A percentile compares a stretch with the other conserved stretches of the same genome.
phyloP scores from a whole-genome alignment of 2,329 filamentous ascomycete species.

The Paraphoma sp. region DNA sequence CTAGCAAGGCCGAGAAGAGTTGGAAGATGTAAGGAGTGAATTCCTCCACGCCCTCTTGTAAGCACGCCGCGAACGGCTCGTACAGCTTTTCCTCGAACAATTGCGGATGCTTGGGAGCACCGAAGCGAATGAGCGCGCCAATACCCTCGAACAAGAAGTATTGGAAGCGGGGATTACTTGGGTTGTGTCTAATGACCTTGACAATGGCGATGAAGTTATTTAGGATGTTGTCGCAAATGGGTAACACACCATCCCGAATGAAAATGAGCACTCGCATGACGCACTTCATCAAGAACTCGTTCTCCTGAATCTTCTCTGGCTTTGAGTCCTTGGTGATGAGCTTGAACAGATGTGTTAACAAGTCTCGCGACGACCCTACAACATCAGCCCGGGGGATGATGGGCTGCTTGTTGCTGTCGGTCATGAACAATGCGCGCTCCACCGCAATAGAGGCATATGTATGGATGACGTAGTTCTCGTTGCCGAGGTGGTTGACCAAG shows the following conservation, averaged over 20 bases:
- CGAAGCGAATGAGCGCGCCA: conserved; percentile 84
- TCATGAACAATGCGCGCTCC: conserved; percentile 88
- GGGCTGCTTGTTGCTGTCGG: conserved; percentile 75
- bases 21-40: conserved; percentile 98
- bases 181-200: conserved; percentile 89
- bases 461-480: conserved; percentile 93
- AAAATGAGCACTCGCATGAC: conserved; percentile 98
- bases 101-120: conserved; percentile 70
- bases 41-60: conserved; percentile 85
- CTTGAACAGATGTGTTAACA: conserved; percentile 88
- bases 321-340: conserved; percentile 85
- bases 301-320: conserved; percentile 95
- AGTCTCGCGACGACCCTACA: conserved; percentile 80
- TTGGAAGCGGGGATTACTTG: conserved; percentile 96
- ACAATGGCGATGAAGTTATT: conserved; percentile 88
- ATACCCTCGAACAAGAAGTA: conserved; percentile 98
- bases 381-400: conserved; percentile 83
- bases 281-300: conserved; percentile 98
- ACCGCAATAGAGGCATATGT: conserved; percentile 96
- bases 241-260: conserved; percentile 79
- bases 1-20: conserved; percentile 87
- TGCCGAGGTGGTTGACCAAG: conserved; percentile 88
- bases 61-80: conserved; percentile 79
- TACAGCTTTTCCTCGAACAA: conserved; percentile 84
- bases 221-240: conserved; percentile 79